Percentiles rank a stretch among this genome's conserved stretches.
Evolutionary conservation across 257 asterid genomes (phyloP).

Genomic region (Primulina eburnea): DNA sequence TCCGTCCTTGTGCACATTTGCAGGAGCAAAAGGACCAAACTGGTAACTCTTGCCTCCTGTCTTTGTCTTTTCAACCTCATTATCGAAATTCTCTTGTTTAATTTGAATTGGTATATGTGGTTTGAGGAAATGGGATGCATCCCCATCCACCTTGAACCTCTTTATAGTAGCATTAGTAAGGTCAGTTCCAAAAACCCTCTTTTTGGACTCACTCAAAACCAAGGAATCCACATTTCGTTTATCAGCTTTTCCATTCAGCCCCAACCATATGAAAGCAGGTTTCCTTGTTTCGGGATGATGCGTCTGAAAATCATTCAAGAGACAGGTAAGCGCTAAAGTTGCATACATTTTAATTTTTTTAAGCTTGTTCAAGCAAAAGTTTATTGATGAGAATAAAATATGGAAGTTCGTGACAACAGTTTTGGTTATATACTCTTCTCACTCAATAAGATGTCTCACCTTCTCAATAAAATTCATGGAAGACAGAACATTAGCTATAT

Average conservation of each 20-base stretch:
- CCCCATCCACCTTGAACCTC: conserved; percentile 53
- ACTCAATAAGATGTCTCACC: conserved; percentile 35
- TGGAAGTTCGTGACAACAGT: background rate
- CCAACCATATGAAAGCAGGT: conserved; percentile 92
- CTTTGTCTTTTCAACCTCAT: conserved; percentile 41
- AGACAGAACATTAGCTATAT: conserved; percentile 90
- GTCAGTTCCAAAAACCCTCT: conserved; percentile 82
- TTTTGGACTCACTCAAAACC: conserved; percentile 43
- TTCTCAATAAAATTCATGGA: conserved; percentile 93
- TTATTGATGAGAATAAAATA: background rate
- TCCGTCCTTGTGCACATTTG: conserved; percentile 45
- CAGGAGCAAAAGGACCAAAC: conserved; percentile 98
- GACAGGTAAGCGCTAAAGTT: background rate
- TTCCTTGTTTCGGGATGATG: conserved; percentile 93
- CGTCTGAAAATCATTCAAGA: conserved; percentile 47
- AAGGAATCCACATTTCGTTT: conserved; percentile 31
- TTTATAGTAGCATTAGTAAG: conserved; percentile 59
- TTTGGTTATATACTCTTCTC: background rate
- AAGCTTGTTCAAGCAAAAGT: background rate
- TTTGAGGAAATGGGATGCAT: conserved; percentile 26
- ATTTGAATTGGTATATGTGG: conserved; percentile 37
- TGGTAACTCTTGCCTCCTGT: conserved; percentile 45
- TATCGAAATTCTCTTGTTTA: conserved; percentile 52
- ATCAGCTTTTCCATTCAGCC: conserved; percentile 47
- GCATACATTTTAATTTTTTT: no score